phyloP scores from a whole-genome alignment of 2,329 filamentous ascomycete species.

The Pyrenophora teres region DNA sequence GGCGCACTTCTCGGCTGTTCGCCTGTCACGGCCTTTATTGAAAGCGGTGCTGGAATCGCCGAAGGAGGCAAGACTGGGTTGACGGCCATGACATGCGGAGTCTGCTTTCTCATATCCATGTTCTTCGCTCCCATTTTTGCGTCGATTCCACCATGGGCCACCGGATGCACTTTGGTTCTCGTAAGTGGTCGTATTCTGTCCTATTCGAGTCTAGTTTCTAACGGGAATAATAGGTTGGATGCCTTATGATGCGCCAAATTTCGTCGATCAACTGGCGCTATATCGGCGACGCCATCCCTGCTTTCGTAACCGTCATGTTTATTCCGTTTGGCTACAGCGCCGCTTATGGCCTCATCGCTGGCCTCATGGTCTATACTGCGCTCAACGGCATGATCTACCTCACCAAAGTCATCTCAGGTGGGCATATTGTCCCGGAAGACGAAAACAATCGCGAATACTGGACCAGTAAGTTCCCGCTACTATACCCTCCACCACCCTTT shows the following conservation, averaged over 20 bases:
- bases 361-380: constrained; percentile 74
- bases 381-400: constrained; percentile 74
- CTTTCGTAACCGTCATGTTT: constrained; percentile 79
- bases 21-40: constrained; percentile 84
- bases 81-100: constrained; percentile 75
- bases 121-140: constrained; percentile 93
- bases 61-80: constrained; percentile 85
- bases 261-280: constrained; percentile 89
- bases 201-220: constrained; percentile 11
- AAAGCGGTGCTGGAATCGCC: constrained; percentile 84
- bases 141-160: constrained; percentile 87
- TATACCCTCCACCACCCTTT: background rate
- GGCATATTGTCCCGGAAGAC: constrained; percentile 73
- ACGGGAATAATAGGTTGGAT: constrained; percentile 56
- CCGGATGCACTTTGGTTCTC: constrained; percentile 79
- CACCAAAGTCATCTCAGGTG: constrained; percentile 67
- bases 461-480: constrained; percentile 63
- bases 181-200: constrained; percentile 51
- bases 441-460: constrained; percentile 78
- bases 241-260: constrained; percentile 75
- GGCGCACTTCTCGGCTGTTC: constrained; percentile 77
- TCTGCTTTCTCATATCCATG: constrained; percentile 85
- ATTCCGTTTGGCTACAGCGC: constrained; percentile 93
- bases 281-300: constrained; percentile 79
- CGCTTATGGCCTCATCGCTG: constrained; percentile 82